These are phyloP conservation scores for Guyanaporus albipodus DNA, from an alignment of 768 basidiomycete genomes.

Conservation along the genomic window DNA sequence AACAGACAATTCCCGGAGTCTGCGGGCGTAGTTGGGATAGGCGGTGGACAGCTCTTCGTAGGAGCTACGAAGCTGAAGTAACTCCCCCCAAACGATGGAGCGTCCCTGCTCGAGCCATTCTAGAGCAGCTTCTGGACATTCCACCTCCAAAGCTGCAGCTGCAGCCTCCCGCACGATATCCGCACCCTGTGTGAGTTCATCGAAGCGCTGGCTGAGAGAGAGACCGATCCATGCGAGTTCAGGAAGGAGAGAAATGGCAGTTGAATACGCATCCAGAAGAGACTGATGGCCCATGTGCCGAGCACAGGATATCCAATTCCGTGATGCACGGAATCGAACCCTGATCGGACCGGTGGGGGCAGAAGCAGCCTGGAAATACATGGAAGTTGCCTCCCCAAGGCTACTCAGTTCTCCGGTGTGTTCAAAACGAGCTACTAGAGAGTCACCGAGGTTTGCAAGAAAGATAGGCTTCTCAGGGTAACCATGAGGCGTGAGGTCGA, in stretches of 20 bases:
- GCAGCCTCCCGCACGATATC: slow-evolving; percentile 22
- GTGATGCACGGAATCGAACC: slow-evolving; percentile 3
- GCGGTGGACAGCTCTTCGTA: slow-evolving; percentile 1
- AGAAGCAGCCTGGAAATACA: background rate
- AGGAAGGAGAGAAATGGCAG: slow-evolving; percentile 19
- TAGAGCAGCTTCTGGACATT: slow-evolving; percentile 1
- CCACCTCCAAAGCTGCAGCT: slow-evolving; percentile 15
- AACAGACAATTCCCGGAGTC: too few species aligned
- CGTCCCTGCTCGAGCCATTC: slow-evolving; percentile 19
- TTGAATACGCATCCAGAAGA: slow-evolving; percentile 16
- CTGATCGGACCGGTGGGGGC: too few species aligned
- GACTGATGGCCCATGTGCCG: slow-evolving; percentile 1
- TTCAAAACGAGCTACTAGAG: background rate
- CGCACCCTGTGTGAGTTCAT: slow-evolving; percentile 6
- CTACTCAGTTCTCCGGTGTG: background rate
- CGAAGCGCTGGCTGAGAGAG: slow-evolving; percentile 15
- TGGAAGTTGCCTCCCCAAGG: background rate
- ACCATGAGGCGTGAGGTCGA: too few species aligned
- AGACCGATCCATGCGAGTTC: slow-evolving; percentile 13
- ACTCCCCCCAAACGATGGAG: slow-evolving; percentile 15
- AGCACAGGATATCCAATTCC: slow-evolving; percentile 4
- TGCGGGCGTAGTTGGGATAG: too few species aligned
- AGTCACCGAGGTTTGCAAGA: background rate
- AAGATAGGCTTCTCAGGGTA: background rate
- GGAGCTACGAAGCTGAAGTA: slow-evolving; percentile 13